Evolutionary conservation across 306 rosid genomes (phyloP).

Genomic region (Trifolium subterraneum): DNA sequence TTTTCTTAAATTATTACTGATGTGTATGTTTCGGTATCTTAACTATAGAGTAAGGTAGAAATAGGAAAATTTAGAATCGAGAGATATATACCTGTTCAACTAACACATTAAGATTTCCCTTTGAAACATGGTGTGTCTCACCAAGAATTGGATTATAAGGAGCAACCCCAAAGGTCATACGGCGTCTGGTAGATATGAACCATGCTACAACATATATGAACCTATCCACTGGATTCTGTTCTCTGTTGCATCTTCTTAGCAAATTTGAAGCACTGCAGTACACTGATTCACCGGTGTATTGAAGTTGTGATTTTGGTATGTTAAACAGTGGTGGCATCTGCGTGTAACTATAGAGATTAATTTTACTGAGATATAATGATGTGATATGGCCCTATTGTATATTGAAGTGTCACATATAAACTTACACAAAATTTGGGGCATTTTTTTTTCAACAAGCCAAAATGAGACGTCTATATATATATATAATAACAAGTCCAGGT

Average conservation of each 20-base stretch:
- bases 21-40: too few species aligned
- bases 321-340: slow-evolving; percentile 87
- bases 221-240: slow-evolving; percentile 62
- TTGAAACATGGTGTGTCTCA: slow-evolving; percentile 90
- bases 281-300: slow-evolving; percentile 78
- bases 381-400: too few species aligned
- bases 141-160: slow-evolving; percentile 95
- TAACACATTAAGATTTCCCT: slow-evolving; percentile 68
- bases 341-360: background rate
- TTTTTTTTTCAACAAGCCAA: too few species aligned
- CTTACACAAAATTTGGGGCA: too few species aligned
- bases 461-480: too few species aligned
- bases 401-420: too few species aligned
- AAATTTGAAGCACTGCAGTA: slow-evolving; percentile 62
- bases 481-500: too few species aligned
- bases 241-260: slow-evolving; percentile 66
- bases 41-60: too few species aligned
- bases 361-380: too few species aligned
- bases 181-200: slow-evolving; percentile 79
- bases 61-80: background rate
- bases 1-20: too few species aligned
- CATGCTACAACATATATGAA: slow-evolving; percentile 73
- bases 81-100: slow-evolving; percentile 76
- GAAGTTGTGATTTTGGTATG: slow-evolving; percentile 92
- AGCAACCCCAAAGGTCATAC: slow-evolving; percentile 67